Evolutionary conservation across 768 basidiomycete genomes (phyloP).

Genomic region (Mycena albidolilacea): DNA sequence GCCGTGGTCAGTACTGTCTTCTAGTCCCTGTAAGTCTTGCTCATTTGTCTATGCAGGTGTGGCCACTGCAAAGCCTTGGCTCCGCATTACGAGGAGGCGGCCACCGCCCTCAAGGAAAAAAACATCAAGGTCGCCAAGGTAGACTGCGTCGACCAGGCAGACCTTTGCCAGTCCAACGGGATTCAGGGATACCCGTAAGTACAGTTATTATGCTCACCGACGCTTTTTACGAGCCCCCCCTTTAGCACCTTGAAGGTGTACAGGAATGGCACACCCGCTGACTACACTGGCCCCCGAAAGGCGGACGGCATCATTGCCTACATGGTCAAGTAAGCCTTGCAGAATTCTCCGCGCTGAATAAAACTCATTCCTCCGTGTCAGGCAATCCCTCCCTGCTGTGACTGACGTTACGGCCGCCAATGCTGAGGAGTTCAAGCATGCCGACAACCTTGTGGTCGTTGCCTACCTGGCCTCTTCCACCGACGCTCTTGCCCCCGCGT

Average conservation of each 20-base stretch:
- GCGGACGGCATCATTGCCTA: constrained; percentile 97
- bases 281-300: constrained; percentile 92
- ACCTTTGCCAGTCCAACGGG: constrained; percentile 90
- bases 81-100: constrained; percentile 95
- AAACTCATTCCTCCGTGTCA: constrained; percentile 38
- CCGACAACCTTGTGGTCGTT: constrained; percentile 93
- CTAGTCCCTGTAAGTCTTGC: constrained; percentile 12
- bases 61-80: constrained; percentile 97
- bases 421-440: constrained; percentile 86
- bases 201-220: constrained; percentile 27
- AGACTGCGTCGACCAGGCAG: constrained; percentile 95
- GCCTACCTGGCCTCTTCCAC: constrained; percentile 86
- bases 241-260: constrained; percentile 91
- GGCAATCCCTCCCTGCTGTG: constrained; percentile 96
- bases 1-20: constrained; percentile 69
- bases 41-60: constrained; percentile 68
- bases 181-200: constrained; percentile 95
- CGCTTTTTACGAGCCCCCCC: background rate
- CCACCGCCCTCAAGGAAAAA: constrained; percentile 92
- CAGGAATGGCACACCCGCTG: constrained; percentile 83
- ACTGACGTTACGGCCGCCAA: constrained; percentile 83
- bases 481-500: constrained; percentile 79
- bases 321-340: constrained; percentile 88
- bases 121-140: constrained; percentile 95
- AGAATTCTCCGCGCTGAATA: background rate